These are phyloP conservation scores for Auriscalpium orientale DNA, from an alignment of 768 basidiomycete species.

Conservation along the genomic window DNA sequence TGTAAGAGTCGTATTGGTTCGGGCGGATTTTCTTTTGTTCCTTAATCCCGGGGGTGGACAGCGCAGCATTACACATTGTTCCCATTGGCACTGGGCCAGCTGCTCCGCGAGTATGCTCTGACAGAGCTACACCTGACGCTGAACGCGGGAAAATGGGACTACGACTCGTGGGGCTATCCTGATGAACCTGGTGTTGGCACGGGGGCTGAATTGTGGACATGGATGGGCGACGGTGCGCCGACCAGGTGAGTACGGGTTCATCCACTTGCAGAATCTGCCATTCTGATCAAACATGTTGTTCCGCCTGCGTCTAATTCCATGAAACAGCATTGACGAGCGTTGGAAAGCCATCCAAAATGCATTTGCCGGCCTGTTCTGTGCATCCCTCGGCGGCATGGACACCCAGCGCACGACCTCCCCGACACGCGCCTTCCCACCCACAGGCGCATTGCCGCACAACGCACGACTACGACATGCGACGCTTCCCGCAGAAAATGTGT, in stretches of 20 bases:
- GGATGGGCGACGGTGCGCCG: slow-evolving; percentile 66
- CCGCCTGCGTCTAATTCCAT: too few species aligned
- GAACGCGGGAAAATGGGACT: slow-evolving; percentile 91
- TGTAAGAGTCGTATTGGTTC: slow-evolving; percentile 28
- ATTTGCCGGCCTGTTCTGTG: slow-evolving; percentile 90
- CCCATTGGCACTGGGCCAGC: slow-evolving; percentile 80
- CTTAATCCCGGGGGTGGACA: slow-evolving; percentile 20
- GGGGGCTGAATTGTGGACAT: slow-evolving; percentile 87
- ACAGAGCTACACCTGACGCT: slow-evolving; percentile 85
- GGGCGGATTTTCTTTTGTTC: neutral
- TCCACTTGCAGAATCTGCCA: neutral
- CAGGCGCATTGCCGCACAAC: slow-evolving; percentile 48
- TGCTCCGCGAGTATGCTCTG: slow-evolving; percentile 77
- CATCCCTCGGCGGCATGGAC: slow-evolving; percentile 75
- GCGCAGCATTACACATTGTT: slow-evolving; percentile 85
- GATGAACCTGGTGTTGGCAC: slow-evolving; percentile 68
- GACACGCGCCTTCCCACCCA: slow-evolving; percentile 47
- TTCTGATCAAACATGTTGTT: neutral
- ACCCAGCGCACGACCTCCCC: slow-evolving; percentile 71
- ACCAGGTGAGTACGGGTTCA: slow-evolving; percentile 35
- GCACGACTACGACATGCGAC: slow-evolving; percentile 62
- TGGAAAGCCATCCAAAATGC: slow-evolving; percentile 87
- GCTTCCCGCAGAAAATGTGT: slow-evolving; percentile 81
- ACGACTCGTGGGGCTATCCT: slow-evolving; percentile 77
- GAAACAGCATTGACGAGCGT: slow-evolving; percentile 55